A percentile compares a stretch with the other conserved stretches of the same genome.
These are phyloP conservation scores for Umbelopsis isabellina DNA, from an alignment of 192 early-diverging fungal species.

Conservation along the genomic window DNA sequence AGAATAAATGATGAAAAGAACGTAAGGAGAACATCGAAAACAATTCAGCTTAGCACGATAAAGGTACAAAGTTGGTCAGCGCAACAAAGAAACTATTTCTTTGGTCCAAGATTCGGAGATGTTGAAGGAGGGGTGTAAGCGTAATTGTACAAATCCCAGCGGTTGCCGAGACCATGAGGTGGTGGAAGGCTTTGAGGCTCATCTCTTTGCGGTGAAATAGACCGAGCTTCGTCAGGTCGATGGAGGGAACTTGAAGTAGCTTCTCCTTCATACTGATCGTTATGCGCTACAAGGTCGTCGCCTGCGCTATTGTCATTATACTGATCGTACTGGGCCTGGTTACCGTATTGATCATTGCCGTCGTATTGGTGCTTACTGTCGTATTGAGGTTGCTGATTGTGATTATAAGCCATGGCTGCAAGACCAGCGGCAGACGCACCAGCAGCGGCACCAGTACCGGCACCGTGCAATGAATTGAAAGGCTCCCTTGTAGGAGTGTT, in stretches of 20 bases:
- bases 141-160: constrained; percentile 14
- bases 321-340: not conserved
- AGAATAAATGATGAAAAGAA: too few species aligned
- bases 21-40: too few species aligned
- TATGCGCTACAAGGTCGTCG: too few species aligned
- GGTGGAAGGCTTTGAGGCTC: not conserved
- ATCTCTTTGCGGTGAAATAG: too few species aligned
- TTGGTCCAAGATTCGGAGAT: too few species aligned
- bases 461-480: not conserved
- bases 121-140: not conserved
- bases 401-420: not conserved
- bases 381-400: not conserved
- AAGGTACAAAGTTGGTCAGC: too few species aligned
- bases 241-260: too few species aligned
- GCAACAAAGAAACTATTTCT: too few species aligned
- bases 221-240: too few species aligned
- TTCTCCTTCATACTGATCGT: not conserved
- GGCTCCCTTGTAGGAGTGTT: not conserved
- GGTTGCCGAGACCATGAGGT: not conserved
- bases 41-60: too few species aligned
- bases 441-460: not conserved
- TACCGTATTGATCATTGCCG: too few species aligned
- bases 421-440: not conserved
- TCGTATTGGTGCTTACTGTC: not conserved
- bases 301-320: too few species aligned